Evolutionary conservation across 2,329 filamentous ascomycete genomes (phyloP), one percentile per base, ranked within the genome.

Genomic region (Lecanicillium sp.): DNA sequence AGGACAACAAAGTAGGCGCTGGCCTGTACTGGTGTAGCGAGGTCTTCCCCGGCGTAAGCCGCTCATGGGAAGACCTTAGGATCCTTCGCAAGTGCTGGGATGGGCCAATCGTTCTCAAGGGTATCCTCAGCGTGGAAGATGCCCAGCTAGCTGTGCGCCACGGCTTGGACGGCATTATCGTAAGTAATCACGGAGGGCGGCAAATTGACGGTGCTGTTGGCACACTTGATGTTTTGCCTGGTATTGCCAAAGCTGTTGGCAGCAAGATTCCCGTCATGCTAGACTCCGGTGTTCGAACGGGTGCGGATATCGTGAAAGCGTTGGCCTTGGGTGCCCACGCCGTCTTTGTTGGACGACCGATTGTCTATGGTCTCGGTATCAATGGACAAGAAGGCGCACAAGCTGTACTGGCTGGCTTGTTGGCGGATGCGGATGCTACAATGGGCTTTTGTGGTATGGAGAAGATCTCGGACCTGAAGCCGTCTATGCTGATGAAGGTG

Each of bases 51-150:
- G 52, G 50, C 27, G 46, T 48, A 4, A 49, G 45, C 31, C 75
- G 75, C 47, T 63, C 64, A 1, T 85, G 80, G 81, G 70, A 76
- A 2, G 66, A 85, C 28, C 54, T 85, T 27, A 60, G 63, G n/a
- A 62, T 75, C 34, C 51, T 85, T 44, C 65, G 71, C 45, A 60
- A 71, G 48, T 54, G 78, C 42, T 84, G 79, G 75, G 65, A 75
- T 43, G 78, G 78, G 0, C 62, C 63, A 0, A 60, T 67, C 16
- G 53, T 67, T 11, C 52, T 64, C 29, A 67, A 67, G 35, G 64
- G 64, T 3, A 56, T 68, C 3, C 51, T 61, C 43, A 61, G 55
- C 6, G 59, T 61, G 3, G 57, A 64, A 9, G 63, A 68, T 38
- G 64, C 62, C 11, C 44, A 51, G n/a, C 43, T 57, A 3, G 63